Base-by-base conservation (phyloP, 495 filamentous ascomycete species). In the Penicillium maclennaniae region DNA sequence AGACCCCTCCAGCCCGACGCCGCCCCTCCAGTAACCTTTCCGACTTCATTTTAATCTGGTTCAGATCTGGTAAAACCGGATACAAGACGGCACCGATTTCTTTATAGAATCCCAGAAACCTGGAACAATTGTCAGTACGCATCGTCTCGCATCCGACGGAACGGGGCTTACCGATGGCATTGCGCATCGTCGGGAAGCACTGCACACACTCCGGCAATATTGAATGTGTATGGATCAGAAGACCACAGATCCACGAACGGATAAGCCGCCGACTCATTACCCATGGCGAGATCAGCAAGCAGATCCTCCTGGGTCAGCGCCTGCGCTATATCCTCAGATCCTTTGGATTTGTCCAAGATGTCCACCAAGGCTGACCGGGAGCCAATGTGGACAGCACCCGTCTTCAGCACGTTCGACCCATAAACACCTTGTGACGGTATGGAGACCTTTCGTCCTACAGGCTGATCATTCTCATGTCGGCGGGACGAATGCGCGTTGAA, bases 61-160 rank as follows among this genome's bases (percentile, higher is more conserved):
- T 77, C 23, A 88, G 74, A 61, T 92, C 85, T 28, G 84, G 78
- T 31, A 95, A 78, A 15, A 89, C 88, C 4, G 88, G 87, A 78
- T 88, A 95, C 55, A 92, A 82, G 9, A 88, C 85, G 36, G 87
- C 82, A 6, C 87, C 82, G 12, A 88, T 87, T 55, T 91, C 85
- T 66, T 80, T 84, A 71, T 92, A 95, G 34, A 79, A 84, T 27
- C 78, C 70, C 54, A 92, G 84, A 39, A 90, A 79, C 54, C 85
- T 89, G 46, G 46, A 34, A 26, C 16, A 8, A 34, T 21, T 5
- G n/a, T 28, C 38, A 20, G 25, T 38, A 41, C 12, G 16, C n/a
- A 40, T 19, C 38, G 38, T n/a, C 14, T 40, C 38, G 38, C 16
- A 9, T 40, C 38, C 7, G 6, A 39, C 43, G 34, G 46, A 26